A percentile compares a stretch with the other conserved stretches of the same genome.
These are phyloP conservation scores for Talaromyces proteolyticus DNA, from an alignment of 495 filamentous ascomycete species.

Conservation along the genomic window DNA sequence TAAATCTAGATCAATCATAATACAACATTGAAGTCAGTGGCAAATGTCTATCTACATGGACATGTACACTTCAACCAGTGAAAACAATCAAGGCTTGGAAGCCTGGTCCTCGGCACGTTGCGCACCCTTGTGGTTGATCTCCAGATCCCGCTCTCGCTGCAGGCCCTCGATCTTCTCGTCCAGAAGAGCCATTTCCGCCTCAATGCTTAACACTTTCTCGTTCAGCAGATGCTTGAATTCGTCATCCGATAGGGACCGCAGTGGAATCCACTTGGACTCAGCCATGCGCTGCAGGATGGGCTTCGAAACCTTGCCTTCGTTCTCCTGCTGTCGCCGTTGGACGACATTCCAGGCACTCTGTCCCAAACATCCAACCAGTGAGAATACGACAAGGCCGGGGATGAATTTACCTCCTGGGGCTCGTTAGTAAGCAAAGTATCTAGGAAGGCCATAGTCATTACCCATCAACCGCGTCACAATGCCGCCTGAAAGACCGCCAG, in stretches of 20 bases:
- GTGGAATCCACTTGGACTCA: conserved; percentile 73
- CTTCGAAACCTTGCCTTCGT: conserved; percentile 19
- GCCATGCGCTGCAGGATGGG: conserved; percentile 44
- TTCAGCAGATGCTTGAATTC: conserved; percentile 72
- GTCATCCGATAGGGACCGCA: conserved; percentile 68
- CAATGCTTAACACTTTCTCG: conserved; percentile 70
- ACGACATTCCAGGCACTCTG: conserved; percentile 53
- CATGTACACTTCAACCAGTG: too few species aligned
- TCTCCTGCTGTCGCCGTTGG: conserved; percentile 40
- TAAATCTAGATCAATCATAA: too few species aligned
- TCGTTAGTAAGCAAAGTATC: not conserved
- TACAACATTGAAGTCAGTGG: too few species aligned
- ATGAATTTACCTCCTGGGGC: conserved; percentile 41
- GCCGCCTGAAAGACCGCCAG: conserved; percentile 65
- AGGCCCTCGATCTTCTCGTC: conserved; percentile 71
- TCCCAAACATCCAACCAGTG: conserved; percentile 53
- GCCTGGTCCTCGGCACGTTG: not conserved
- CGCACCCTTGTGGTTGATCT: not conserved
- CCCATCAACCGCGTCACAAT: conserved; percentile 56
- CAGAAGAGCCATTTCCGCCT: conserved; percentile 80
- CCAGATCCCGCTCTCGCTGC: conserved; percentile 9
- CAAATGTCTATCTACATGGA: too few species aligned
- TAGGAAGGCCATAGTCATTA: conserved; percentile 22
- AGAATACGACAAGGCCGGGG: conserved; percentile 59
- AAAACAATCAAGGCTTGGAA: not conserved